phyloP scores from a whole-genome alignment of 345 rosid species.

The Pistacia integerrima region DNA sequence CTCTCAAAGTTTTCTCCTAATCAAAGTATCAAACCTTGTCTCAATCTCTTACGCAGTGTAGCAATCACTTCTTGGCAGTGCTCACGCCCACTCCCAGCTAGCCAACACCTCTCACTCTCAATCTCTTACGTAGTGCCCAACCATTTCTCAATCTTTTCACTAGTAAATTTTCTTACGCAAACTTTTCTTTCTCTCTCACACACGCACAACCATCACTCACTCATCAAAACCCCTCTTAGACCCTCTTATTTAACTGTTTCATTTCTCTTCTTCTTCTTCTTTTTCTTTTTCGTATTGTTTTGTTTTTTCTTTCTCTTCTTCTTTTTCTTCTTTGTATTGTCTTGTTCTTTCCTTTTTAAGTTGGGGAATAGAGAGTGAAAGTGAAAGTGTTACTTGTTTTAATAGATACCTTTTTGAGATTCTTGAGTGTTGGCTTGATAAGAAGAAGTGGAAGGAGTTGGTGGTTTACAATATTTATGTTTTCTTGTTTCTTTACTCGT shows the following conservation, averaged over 20 bases:
- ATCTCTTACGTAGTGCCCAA: too few relatives aligned
- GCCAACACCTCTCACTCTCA: too few relatives aligned
- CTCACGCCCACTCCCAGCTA: too few relatives aligned
- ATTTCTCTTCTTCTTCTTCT: constrained; percentile 6
- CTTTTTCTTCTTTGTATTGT: constrained; percentile 1
- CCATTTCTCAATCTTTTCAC: too few relatives aligned
- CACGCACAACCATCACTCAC: constrained; percentile 6
- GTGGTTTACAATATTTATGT: not conserved
- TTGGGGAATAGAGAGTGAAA: constrained; percentile 20
- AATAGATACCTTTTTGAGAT: constrained; percentile 9
- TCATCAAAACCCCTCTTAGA: constrained; percentile 43
- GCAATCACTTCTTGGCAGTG: too few relatives aligned
- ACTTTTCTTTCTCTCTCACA: not conserved
- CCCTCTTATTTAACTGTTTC: constrained; percentile 33
- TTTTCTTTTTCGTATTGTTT: too few relatives aligned
- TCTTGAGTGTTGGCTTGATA: constrained; percentile 14
- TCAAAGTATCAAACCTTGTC: too few relatives aligned
- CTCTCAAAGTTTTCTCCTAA: too few relatives aligned
- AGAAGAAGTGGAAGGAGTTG: constrained; percentile 30
- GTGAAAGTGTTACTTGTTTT: not conserved
- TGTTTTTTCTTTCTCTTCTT: too few relatives aligned
- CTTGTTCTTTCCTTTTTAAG: not conserved
- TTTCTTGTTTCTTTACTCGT: constrained; percentile 1
- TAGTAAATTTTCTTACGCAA: too few relatives aligned
- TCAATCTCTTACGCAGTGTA: too few relatives aligned